A percentile compares a stretch with the other conserved stretches of the same genome.
Evolutionary conservation across 1,139 yeast genomes (phyloP).

Genomic region (Cylindricascospora bacillispora): DNA sequence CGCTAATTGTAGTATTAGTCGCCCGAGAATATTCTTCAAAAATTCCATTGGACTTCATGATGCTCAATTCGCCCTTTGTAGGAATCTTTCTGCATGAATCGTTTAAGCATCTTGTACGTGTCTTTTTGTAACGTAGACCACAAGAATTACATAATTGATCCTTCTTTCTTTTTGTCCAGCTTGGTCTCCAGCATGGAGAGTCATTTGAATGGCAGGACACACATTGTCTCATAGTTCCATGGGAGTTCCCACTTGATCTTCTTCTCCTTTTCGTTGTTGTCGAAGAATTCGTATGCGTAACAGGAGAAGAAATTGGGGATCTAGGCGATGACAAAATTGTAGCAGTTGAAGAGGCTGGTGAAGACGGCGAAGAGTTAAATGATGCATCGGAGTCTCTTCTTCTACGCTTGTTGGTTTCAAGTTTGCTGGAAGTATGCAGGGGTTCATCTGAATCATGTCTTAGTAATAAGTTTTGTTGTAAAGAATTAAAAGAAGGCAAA

Average conservation of each 20-base stretch:
- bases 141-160: constrained; percentile 96
- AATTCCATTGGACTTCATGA: constrained; percentile 46
- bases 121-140: constrained; percentile 87
- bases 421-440: neutral
- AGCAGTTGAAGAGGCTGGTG: neutral
- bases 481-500: neutral
- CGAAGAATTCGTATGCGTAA: no score
- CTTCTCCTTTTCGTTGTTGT: constrained; percentile 7
- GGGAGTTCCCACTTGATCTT: constrained; percentile 7
- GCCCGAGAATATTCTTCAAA: constrained; percentile 6
- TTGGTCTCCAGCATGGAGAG: constrained; percentile 98
- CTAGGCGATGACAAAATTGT: neutral
- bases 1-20: constrained; percentile 10
- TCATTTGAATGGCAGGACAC: constrained; percentile 85
- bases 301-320: neutral
- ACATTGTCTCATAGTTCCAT: constrained; percentile 45
- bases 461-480: neutral
- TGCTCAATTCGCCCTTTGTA: constrained; percentile 89
- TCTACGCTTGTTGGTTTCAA: no score
- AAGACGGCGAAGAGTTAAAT: no score
- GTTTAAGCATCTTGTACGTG: constrained; percentile 80
- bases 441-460: neutral
- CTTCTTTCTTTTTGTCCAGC: constrained; percentile 70
- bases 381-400: neutral
- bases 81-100: constrained; percentile 74